A percentile compares a stretch with the other conserved stretches of the same genome.
phyloP scores from a whole-genome alignment of 225 moss, liverwort and hornwort genomes.

The Polytrichum formosum region DNA sequence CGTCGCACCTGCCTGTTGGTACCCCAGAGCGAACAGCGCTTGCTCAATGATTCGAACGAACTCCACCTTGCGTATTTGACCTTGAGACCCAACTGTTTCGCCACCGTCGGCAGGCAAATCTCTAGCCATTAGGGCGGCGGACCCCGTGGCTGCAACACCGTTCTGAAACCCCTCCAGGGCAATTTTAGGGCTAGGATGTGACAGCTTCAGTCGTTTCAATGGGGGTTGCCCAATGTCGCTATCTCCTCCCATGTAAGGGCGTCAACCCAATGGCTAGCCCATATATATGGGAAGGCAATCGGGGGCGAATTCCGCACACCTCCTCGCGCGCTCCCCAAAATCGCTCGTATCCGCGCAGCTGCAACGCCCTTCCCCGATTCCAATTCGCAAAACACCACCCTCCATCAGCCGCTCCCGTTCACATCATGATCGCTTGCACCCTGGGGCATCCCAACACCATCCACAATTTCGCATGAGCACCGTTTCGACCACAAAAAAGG shows the following conservation, averaged over 20 bases:
- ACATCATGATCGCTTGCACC: no score
- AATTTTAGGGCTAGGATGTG: conserved; percentile 54
- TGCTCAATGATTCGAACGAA: conserved; percentile 96
- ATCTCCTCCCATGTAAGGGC: conserved; percentile 99
- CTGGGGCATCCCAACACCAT: no score
- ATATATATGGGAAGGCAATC: conserved; percentile 63
- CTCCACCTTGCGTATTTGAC: conserved; percentile 95
- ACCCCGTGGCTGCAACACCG: conserved; percentile 76
- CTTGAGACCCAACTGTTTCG: conserved; percentile 89
- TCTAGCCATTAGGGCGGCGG: conserved; percentile 99
- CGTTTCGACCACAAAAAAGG: no score
- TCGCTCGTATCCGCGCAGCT: no score
- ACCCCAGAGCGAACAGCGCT: conserved; percentile 91
- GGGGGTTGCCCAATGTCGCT: conserved; percentile 99
- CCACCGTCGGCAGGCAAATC: conserved; percentile 75
- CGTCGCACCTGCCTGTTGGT: conserved; percentile 73
- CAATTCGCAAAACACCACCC: no score
- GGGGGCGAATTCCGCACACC: conserved; percentile 9
- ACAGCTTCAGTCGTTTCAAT: conserved; percentile 94
- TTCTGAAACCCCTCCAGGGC: conserved; percentile 71
- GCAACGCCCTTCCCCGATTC: no score
- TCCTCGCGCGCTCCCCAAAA: not conserved
- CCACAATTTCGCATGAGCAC: no score
- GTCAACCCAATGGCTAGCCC: conserved; percentile 99
- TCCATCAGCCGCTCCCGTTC: no score